A percentile compares a stretch with the other conserved stretches of the same genome.
These are phyloP conservation scores for Daldinia grandis DNA, from an alignment of 495 filamentous ascomycete species.

Conservation along the genomic window DNA sequence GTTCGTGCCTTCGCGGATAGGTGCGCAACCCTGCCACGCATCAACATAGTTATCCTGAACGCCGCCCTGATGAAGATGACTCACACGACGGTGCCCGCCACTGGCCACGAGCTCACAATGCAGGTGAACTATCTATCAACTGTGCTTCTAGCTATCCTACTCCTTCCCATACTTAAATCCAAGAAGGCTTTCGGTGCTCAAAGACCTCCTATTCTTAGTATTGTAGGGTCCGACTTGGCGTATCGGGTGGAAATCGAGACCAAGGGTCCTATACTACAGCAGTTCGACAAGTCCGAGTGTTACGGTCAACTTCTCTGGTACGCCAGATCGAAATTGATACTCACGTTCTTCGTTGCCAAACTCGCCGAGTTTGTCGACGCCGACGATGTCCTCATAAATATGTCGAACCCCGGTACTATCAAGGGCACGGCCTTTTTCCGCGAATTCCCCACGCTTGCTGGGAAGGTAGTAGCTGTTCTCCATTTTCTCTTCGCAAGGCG, in stretches of 20 bases:
- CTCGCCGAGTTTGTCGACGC: background rate
- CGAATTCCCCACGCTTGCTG: background rate
- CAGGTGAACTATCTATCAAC: background rate
- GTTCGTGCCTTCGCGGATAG: background rate
- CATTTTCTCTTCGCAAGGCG: background rate
- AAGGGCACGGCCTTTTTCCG: background rate
- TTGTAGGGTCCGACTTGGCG: background rate
- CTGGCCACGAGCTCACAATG: background rate
- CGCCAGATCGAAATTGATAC: background rate
- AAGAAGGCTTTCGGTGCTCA: background rate
- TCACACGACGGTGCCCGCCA: background rate
- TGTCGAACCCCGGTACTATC: background rate
- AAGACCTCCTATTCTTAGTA: background rate
- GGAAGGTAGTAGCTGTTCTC: background rate
- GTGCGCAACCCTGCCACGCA: background rate
- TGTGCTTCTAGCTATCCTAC: constrained; percentile 2
- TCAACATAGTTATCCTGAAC: background rate
- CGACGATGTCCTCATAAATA: background rate
- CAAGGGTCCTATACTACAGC: background rate
- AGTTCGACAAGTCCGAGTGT: background rate
- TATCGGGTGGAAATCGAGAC: background rate
- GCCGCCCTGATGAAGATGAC: background rate
- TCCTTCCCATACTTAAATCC: constrained; percentile 7
- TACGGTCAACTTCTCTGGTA: background rate
- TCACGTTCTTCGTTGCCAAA: background rate